phyloP scores from a whole-genome alignment of 1,139 yeast genomes.

The Meyerozyma carpophila region DNA sequence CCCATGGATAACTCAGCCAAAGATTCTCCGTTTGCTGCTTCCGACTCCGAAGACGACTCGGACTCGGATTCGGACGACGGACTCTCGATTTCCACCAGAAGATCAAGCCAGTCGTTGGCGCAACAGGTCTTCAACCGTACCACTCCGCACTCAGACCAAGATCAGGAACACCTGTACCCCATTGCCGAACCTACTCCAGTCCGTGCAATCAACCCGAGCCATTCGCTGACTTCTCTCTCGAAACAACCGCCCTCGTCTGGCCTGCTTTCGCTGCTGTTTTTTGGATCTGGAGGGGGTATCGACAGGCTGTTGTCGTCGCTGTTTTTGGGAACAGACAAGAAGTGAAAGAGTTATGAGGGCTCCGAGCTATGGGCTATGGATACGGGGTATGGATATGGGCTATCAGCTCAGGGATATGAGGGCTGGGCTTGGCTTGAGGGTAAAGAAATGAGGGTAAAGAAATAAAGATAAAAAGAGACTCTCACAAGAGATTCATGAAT shows the following conservation, averaged over 20 bases:
- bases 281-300: constrained; percentile 16
- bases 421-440: too few species aligned
- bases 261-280: constrained; percentile 30
- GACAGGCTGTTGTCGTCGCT: constrained; percentile 5
- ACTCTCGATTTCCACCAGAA: constrained; percentile 35
- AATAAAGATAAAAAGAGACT: too few species aligned
- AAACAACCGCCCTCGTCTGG: constrained; percentile 41
- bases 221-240: constrained; percentile 30
- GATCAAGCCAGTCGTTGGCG: constrained; percentile 43
- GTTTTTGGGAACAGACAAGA: constrained; percentile 3
- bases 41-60: constrained; percentile 1
- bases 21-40: constrained; percentile 1
- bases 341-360: not conserved
- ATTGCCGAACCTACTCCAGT: constrained; percentile 22
- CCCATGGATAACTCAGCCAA: not conserved
- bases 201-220: constrained; percentile 27
- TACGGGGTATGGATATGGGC: too few species aligned
- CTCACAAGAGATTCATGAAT: too few species aligned
- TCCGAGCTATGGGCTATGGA: too few species aligned
- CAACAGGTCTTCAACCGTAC: constrained; percentile 35
- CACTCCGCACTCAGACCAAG: constrained; percentile 7
- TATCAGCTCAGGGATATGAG: too few species aligned
- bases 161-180: constrained; percentile 16
- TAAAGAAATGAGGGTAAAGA: too few species aligned
- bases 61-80: constrained; percentile 24